These are phyloP conservation scores for Trametes elegans DNA, from an alignment of 768 basidiomycete species.

Conservation along the genomic window DNA sequence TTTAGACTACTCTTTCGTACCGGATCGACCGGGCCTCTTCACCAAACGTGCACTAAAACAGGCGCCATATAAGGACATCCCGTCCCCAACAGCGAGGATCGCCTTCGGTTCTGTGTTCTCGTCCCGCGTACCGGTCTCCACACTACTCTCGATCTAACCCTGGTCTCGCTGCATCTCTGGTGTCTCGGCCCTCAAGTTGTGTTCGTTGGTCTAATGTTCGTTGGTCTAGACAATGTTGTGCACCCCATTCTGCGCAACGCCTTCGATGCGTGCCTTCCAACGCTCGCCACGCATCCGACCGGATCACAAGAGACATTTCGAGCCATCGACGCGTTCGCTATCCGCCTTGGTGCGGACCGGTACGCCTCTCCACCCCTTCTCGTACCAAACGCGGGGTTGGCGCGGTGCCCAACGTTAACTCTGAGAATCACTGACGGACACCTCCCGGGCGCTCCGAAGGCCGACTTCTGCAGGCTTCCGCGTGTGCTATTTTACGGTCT, in stretches of 20 bases:
- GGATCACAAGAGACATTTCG: not conserved
- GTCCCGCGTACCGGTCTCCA: no score
- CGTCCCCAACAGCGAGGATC: no score
- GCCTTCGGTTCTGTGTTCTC: no score
- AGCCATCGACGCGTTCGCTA: not conserved
- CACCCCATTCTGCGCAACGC: not conserved
- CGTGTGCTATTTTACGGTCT: not conserved
- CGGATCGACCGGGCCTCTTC: no score
- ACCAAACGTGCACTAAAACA: no score
- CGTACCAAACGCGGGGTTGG: not conserved
- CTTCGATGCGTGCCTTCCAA: not conserved
- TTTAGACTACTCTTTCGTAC: no score
- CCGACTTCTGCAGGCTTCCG: not conserved
- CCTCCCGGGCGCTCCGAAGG: conserved; percentile 14
- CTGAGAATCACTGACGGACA: conserved; percentile 10
- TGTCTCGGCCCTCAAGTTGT: no score
- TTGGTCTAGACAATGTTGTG: not conserved
- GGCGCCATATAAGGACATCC: no score
- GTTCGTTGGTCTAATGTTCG: no score
- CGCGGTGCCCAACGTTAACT: conserved; percentile 10
- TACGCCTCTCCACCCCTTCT: not conserved
- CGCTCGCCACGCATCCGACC: not conserved
- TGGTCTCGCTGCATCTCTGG: no score
- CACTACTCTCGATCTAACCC: no score
- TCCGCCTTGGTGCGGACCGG: conserved; percentile 10